A percentile compares a stretch with the other conserved stretches of the same genome.
phyloP scores from a whole-genome alignment of 2,329 filamentous ascomycete genomes.

The Pseudogymnoascus sp. region DNA sequence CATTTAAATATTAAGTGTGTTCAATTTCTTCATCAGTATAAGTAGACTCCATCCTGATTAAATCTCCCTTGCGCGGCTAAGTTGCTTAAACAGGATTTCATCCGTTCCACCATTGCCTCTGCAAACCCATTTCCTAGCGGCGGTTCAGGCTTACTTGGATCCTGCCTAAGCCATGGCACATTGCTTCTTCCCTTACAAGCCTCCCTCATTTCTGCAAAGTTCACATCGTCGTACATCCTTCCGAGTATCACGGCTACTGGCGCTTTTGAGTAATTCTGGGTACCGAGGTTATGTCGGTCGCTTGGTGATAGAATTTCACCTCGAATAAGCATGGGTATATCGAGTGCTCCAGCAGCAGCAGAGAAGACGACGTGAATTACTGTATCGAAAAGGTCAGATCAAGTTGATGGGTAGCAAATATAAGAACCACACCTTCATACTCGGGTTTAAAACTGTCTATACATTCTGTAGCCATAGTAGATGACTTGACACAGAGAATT shows the following conservation, averaged over 20 bases:
- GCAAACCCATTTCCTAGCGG: slow-evolving; percentile 17
- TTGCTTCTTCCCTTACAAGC: slow-evolving; percentile 14
- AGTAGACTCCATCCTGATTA: slow-evolving; percentile 16
- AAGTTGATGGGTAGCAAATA: not conserved
- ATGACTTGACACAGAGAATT: not conserved
- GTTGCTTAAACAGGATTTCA: slow-evolving; percentile 16
- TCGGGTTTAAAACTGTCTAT: not conserved
- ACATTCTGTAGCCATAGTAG: not conserved
- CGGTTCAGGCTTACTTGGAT: slow-evolving; percentile 15
- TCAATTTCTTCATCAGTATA: slow-evolving; percentile 9
- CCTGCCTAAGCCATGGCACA: slow-evolving; percentile 19
- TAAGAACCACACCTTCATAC: not conserved
- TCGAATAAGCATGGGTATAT: slow-evolving; percentile 12
- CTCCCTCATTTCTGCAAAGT: slow-evolving; percentile 15
- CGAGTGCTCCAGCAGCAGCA: not conserved
- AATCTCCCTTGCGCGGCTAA: slow-evolving; percentile 16
- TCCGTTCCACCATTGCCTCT: slow-evolving; percentile 16
- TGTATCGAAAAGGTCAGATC: slow-evolving; percentile 1
- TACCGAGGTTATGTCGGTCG: slow-evolving; percentile 9
- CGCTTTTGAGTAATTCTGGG: slow-evolving; percentile 11
- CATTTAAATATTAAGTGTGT: not conserved
- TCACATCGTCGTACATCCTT: slow-evolving; percentile 15
- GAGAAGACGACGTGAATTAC: slow-evolving; percentile 14
- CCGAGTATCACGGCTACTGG: slow-evolving; percentile 12
- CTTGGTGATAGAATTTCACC: slow-evolving; percentile 9